Conservation (phyloP, 2,329 filamentous ascomycete genomes). For the Phialocephala subalpina region DNA sequence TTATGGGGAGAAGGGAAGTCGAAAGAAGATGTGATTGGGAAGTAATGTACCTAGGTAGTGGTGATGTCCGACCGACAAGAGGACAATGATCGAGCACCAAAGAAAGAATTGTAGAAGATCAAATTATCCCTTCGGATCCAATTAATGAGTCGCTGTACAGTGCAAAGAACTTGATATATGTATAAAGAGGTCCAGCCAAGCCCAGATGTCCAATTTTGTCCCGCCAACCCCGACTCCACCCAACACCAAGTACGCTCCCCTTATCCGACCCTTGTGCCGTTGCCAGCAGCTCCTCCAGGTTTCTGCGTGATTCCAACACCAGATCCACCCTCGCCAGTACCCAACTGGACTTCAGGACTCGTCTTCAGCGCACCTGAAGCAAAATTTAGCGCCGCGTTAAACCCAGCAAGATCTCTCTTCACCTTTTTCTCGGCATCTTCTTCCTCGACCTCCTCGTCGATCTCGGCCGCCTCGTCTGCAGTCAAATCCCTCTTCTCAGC, state of each 20-base stretch:
- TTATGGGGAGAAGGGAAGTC: slow-evolving; percentile 10
- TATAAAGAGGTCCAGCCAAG: slow-evolving; percentile 1
- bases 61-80: too few relatives aligned
- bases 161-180: neutral
- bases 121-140: neutral
- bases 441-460: slow-evolving; percentile 14
- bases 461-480: neutral
- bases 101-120: neutral
- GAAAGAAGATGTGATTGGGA: neutral
- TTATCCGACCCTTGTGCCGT: neutral
- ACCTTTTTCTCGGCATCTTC: slow-evolving; percentile 12
- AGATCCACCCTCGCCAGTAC: slow-evolving; percentile 48
- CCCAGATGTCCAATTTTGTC: neutral
- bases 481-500: neutral
- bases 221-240: neutral
- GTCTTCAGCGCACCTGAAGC: slow-evolving; percentile 50
- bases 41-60: too few relatives aligned
- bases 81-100: neutral
- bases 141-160: neutral
- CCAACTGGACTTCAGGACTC: slow-evolving; percentile 49
- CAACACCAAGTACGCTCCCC: neutral
- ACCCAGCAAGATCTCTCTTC: slow-evolving; percentile 14
- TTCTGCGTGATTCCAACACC: slow-evolving; percentile 51
- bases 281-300: neutral
- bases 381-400: slow-evolving; percentile 14